Conservation (phyloP, 2,329 filamentous ascomycete genomes). For the Diaporthe amygdali region DNA sequence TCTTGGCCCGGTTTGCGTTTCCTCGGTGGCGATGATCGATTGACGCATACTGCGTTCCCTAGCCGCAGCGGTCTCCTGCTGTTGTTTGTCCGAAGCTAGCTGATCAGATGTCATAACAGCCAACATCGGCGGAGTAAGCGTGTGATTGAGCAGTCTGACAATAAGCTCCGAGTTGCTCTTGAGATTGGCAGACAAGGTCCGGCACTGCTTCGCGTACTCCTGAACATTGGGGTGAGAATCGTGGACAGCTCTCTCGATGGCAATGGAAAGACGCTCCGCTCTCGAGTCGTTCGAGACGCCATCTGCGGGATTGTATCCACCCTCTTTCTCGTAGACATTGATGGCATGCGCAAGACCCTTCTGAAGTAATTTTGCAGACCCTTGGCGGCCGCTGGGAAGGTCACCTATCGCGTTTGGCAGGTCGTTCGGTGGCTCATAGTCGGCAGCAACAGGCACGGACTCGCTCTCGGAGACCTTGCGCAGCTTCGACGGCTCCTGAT, state of each 20-base stretch:
- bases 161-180: conserved; percentile 86
- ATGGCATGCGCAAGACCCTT: conserved; percentile 73
- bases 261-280: conserved; percentile 73
- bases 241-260: conserved; percentile 77
- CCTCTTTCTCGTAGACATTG: conserved; percentile 68
- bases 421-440: conserved; percentile 57
- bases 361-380: conserved; percentile 71
- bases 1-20: conserved; percentile 67
- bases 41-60: conserved; percentile 81
- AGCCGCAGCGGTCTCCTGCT: conserved; percentile 77
- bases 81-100: conserved; percentile 89
- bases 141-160: conserved; percentile 74
- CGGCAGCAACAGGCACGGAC: conserved; percentile 38
- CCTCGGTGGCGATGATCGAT: conserved; percentile 80
- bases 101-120: conserved; percentile 90
- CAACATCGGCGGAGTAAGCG: conserved; percentile 74
- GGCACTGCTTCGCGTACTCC: conserved; percentile 68
- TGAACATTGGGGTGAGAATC: conserved; percentile 58
- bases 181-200: conserved; percentile 82
- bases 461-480: conserved; percentile 62
- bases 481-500: conserved; percentile 52
- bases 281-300: conserved; percentile 68
- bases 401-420: conserved; percentile 56
- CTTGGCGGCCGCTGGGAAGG: conserved; percentile 68
- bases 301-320: conserved; percentile 65